These are phyloP conservation scores for Saprolegnia diclina DNA, from an alignment of 352 stramenopile genomes.

Conservation along the genomic window DNA sequence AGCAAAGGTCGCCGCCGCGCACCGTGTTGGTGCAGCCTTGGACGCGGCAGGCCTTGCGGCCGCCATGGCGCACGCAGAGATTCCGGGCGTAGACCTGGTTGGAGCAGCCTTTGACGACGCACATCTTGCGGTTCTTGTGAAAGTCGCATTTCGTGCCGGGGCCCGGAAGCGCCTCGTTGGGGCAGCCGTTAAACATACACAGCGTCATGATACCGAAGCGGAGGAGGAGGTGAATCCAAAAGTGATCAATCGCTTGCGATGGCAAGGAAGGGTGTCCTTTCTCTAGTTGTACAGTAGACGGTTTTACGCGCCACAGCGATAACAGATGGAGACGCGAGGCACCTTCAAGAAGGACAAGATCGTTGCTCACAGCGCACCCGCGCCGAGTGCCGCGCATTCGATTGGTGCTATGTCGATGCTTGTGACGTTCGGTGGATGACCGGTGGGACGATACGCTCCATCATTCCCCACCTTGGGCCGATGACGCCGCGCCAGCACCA, in stretches of 20 bases:
- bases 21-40: slow-evolving; percentile 17
- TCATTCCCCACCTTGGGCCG: no score
- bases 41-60: slow-evolving; percentile 16
- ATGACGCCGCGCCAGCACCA: no score
- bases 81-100: slow-evolving; percentile 25
- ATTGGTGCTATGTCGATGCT: neutral
- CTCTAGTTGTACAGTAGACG: neutral
- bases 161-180: neutral
- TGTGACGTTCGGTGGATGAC: neutral
- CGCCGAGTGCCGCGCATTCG: neutral
- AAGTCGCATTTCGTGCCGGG: slow-evolving; percentile 11
- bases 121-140: slow-evolving; percentile 25
- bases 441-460: neutral
- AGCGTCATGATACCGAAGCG: neutral
- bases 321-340: neutral
- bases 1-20: slow-evolving; percentile 20
- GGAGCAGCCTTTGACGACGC: slow-evolving; percentile 13
- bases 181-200: slow-evolving; percentile 22
- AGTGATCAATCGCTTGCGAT: slow-evolving; percentile 17
- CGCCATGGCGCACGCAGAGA: slow-evolving; percentile 21
- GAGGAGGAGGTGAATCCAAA: neutral
- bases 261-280: neutral
- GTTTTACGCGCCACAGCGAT: slow-evolving; percentile 2
- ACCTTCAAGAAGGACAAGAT: neutral
- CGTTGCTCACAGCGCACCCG: neutral